These are phyloP conservation scores for Penicillium sp. DNA, from an alignment of 2,329 filamentous ascomycete genomes.

Conservation along the genomic window DNA sequence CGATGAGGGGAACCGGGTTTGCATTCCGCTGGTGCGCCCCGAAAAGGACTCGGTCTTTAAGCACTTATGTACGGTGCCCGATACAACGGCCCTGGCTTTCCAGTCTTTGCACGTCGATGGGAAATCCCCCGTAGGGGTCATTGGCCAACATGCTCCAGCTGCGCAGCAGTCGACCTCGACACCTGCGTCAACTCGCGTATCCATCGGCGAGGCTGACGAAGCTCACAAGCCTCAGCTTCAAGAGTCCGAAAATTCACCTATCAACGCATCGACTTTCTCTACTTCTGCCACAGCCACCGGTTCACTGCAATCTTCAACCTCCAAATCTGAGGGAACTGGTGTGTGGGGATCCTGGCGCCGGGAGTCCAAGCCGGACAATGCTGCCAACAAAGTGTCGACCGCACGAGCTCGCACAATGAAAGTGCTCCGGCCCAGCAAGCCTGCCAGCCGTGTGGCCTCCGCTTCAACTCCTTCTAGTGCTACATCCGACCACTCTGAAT, in stretches of 20 bases:
- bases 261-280: neutral
- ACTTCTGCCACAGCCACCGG: conserved; percentile 30
- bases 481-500: conserved; percentile 7
- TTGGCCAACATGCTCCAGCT: conserved; percentile 27
- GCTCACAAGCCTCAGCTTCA: conserved; percentile 17
- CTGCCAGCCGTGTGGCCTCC: conserved; percentile 41
- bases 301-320: conserved; percentile 14
- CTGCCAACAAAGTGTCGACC: conserved; percentile 47
- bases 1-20: conserved; percentile 78
- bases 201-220: conserved; percentile 23
- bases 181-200: conserved; percentile 22
- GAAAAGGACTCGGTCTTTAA: conserved; percentile 82
- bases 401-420: conserved; percentile 67
- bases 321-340: conserved; percentile 44
- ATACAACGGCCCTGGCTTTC: conserved; percentile 10
- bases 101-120: conserved; percentile 17
- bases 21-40: conserved; percentile 85
- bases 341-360: conserved; percentile 70
- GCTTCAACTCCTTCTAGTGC: conserved; percentile 15
- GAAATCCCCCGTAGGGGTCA: conserved; percentile 29
- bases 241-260: neutral
- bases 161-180: conserved; percentile 26
- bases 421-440: conserved; percentile 74
- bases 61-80: conserved; percentile 60
- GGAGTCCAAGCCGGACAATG: conserved; percentile 31